A percentile compares a stretch with the other conserved stretches of the same genome.
Conservation (phyloP, 768 basidiomycete species). For the Astraeus odoratus region DNA sequence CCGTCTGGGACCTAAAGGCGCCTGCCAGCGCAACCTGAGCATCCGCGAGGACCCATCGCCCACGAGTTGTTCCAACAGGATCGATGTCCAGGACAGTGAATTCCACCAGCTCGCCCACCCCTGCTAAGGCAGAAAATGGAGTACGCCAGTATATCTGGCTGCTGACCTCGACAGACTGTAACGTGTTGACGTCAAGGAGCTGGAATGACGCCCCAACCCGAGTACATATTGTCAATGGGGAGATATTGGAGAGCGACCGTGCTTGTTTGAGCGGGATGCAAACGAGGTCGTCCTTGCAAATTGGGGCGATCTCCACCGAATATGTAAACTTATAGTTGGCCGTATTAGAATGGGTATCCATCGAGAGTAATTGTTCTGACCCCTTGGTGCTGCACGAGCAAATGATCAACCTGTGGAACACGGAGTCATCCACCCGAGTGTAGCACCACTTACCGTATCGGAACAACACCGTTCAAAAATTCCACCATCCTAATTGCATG, state of each 20-base stretch:
- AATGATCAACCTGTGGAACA: neutral
- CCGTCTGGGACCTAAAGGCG: conserved; percentile 57
- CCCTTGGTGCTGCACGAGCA: conserved; percentile 61
- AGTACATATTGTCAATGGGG: conserved; percentile 77
- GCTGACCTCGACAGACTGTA: conserved; percentile 77
- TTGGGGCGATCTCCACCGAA: conserved; percentile 93
- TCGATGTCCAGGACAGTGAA: conserved; percentile 95
- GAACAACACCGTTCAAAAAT: conserved; percentile 82
- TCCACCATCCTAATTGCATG: conserved; percentile 97
- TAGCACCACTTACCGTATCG: conserved; percentile 73
- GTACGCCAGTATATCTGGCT: conserved; percentile 84
- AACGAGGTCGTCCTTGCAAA: conserved; percentile 97
- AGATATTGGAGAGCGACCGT: conserved; percentile 79
- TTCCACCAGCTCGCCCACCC: conserved; percentile 80
- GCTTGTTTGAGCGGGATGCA: conserved; percentile 83
- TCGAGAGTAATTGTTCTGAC: conserved; percentile 90
- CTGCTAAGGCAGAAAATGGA: conserved; percentile 81
- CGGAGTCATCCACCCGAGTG: neutral
- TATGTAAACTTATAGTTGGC: conserved; percentile 97
- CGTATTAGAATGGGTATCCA: conserved; percentile 86
- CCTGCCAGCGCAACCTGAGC: conserved; percentile 86
- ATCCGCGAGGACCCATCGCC: conserved; percentile 79
- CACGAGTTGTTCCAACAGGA: conserved; percentile 58
- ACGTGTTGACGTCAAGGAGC: conserved; percentile 81
- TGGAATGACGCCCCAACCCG: conserved; percentile 91